phyloP scores from a whole-genome alignment of 192 early-diverging fungal species.

The Chytriomyces hyalinus region DNA sequence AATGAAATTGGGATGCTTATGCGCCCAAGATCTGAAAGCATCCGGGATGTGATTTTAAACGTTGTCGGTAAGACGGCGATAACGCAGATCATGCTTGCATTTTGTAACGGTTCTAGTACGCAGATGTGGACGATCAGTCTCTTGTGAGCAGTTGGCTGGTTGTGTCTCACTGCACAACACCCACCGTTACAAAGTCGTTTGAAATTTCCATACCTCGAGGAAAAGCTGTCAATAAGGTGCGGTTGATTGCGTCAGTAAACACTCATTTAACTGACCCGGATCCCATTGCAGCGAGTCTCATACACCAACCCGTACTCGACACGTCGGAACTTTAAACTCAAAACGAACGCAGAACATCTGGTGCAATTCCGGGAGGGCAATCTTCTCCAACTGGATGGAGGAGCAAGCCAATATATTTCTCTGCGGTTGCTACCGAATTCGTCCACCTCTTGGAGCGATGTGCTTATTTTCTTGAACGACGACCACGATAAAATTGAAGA shows the following conservation, averaged over 20 bases:
- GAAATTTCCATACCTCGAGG: slow-evolving; percentile 47
- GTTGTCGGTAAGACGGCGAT: slow-evolving; percentile 48
- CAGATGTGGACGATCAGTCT: slow-evolving; percentile 43
- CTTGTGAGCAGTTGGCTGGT: slow-evolving; percentile 53
- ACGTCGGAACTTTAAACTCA: slow-evolving; percentile 45
- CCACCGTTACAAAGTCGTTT: slow-evolving; percentile 57
- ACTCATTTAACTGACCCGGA: neutral
- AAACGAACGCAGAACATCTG: slow-evolving; percentile 47
- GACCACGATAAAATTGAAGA: slow-evolving; percentile 57
- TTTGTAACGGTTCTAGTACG: slow-evolving; percentile 11
- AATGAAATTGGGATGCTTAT: slow-evolving; percentile 52
- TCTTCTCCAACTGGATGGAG: slow-evolving; percentile 43
- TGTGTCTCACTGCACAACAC: slow-evolving; percentile 43
- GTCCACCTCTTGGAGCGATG: slow-evolving; percentile 23
- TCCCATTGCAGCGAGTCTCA: slow-evolving; percentile 45
- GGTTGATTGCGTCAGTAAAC: neutral
- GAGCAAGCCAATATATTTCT: slow-evolving; percentile 54
- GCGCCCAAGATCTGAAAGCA: slow-evolving; percentile 28
- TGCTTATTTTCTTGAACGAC: slow-evolving; percentile 60
- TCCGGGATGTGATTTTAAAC: slow-evolving; percentile 42
- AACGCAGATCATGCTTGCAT: neutral
- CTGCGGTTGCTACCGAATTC: slow-evolving; percentile 43
- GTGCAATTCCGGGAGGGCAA: slow-evolving; percentile 51
- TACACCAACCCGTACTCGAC: slow-evolving; percentile 61
- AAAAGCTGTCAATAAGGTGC: slow-evolving; percentile 51